Conservation (phyloP, 1,284 basidiomycete species). For the Laetiporus sulphureus region DNA sequence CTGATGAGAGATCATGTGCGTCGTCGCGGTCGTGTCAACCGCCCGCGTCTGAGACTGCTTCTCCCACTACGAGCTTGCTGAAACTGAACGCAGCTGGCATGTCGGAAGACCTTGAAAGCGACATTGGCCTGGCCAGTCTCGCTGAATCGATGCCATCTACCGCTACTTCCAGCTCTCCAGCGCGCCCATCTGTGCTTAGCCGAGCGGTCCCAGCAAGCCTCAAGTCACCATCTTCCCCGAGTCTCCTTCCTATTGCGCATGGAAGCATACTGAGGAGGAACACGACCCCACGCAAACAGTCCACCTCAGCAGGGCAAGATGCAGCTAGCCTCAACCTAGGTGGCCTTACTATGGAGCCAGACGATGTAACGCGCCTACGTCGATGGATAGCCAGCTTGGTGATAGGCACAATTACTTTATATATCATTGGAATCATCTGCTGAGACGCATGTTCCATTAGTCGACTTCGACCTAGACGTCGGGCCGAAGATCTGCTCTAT, state of each 20-base stretch:
- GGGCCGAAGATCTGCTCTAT: constrained; percentile 78
- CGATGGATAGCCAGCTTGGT: constrained; percentile 79
- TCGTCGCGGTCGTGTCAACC: too few relatives aligned
- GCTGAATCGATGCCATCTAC: constrained; percentile 14
- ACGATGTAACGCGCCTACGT: constrained; percentile 45
- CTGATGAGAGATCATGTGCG: too few relatives aligned
- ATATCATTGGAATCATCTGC: too few relatives aligned
- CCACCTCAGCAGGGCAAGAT: constrained; percentile 10
- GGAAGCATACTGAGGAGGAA: constrained; percentile 31
- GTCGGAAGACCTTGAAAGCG: constrained; percentile 20
- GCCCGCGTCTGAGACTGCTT: too few relatives aligned
- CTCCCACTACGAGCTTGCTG: not conserved
- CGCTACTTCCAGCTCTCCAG: constrained; percentile 8
- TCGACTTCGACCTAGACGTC: constrained; percentile 84
- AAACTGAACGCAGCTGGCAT: constrained; percentile 11
- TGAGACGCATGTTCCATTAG: constrained; percentile 37
- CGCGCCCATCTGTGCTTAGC: constrained; percentile 1
- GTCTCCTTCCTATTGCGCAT: constrained; percentile 19
- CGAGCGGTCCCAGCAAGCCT: constrained; percentile 11
- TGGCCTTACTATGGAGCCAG: constrained; percentile 36
- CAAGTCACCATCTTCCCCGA: constrained; percentile 26
- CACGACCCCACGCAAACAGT: constrained; percentile 31
- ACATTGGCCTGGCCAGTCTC: constrained; percentile 25
- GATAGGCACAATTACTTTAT: too few relatives aligned
- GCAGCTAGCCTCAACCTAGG: constrained; percentile 19